Evolutionary conservation across 2,329 filamentous ascomycete genomes (phyloP), one percentile per base, ranked within the genome.

Genomic region (Epichloe sibirici): DNA sequence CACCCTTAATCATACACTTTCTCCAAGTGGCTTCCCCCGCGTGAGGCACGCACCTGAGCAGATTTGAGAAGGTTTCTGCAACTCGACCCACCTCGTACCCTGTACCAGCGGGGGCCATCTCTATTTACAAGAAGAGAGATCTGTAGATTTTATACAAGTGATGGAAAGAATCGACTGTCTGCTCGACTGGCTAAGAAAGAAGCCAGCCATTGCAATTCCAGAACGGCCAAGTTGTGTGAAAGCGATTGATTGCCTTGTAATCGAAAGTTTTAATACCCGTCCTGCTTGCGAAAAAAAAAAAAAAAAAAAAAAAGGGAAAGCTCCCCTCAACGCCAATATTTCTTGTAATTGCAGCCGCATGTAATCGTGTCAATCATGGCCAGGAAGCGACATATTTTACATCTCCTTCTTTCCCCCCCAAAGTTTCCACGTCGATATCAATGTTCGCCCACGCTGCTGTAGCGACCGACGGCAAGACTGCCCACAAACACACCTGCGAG

Each of bases 401-500:
- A 31, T 46, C 12, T 3, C 9, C 15, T 25, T 40, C 35, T 12
- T 6, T 0, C 6, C 28, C 28, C 28, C 28, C 28, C 17, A 21
- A 8, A 31, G 28, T 31, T 31, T 31, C 31, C 31, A 31, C 3
- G 8, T 31, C 28, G 9, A 31, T 5, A 5, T 25, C 17, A 66
- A 49, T 83, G 78, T 51, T 79, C 78, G 13, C 69, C 67, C 23
- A 70, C 58, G 45, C 72, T 63, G 31, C 72, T 73, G 61, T 82
- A 93, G 57, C 90, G 79, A 34, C 90, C 89, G 55, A 93, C 77
- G 0, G 81, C 78, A 44, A 97, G 70, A 65, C 93, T 93, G 25
- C 91, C 91, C n/a, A 94, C 64, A 63, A 97, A 96, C 2, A 86
- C 79, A 38, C 88, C 88, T 1, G 75, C 83, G 6, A 93, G 75